A percentile compares a stretch with the other conserved stretches of the same genome.
Conservation (phyloP, 805 yeast genomes). For the Lipomyces sp. region DNA sequence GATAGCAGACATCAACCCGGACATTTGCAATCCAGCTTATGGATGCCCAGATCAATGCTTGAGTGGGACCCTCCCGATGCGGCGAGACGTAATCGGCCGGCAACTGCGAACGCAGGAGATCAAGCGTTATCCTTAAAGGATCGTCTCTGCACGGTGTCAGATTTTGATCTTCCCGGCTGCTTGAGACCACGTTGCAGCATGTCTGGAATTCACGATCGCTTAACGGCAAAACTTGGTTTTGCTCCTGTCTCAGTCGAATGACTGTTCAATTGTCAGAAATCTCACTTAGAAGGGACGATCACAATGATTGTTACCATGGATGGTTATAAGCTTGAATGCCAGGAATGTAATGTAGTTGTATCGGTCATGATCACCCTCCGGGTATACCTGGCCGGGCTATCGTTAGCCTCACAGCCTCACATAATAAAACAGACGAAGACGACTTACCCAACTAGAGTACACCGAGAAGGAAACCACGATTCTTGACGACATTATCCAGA, state of each 20-base stretch:
- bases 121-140: not conserved
- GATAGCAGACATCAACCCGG: not conserved
- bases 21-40: not conserved
- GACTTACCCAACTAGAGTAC: too few species aligned
- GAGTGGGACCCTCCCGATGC: not conserved
- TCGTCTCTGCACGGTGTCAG: not conserved
- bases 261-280: not conserved
- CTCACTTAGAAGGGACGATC: not conserved
- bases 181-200: not conserved
- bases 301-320: not conserved
- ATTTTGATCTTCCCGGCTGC: not conserved
- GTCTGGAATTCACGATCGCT: not conserved
- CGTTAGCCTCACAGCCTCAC: too few species aligned
- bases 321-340: not conserved
- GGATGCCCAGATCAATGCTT: not conserved
- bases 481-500: too few species aligned
- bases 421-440: too few species aligned
- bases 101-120: not conserved
- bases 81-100: not conserved
- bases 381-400: too few species aligned
- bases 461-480: too few species aligned
- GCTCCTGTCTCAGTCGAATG: not conserved
- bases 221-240: not conserved
- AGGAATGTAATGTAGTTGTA: not conserved
- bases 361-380: not conserved